Evolutionary conservation across 495 filamentous ascomycete genomes (phyloP).

Genomic region (Bathelium albidoporum): DNA sequence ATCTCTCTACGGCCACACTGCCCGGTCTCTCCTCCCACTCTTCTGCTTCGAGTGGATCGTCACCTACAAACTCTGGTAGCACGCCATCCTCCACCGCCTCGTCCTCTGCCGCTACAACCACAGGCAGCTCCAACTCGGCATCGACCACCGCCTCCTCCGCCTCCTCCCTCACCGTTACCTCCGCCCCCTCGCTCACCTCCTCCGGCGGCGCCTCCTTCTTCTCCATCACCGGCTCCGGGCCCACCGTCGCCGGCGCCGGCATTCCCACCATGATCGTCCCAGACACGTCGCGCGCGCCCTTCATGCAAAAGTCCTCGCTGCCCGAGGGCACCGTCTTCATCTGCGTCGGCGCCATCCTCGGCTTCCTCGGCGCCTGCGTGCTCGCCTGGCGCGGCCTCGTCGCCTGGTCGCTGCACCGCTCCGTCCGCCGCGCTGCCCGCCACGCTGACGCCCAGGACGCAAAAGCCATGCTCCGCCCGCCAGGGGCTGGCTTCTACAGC

Average conservation of each 20-base stretch:
- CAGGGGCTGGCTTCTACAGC: slow-evolving; percentile 30
- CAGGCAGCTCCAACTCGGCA: background rate
- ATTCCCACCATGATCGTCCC: slow-evolving; percentile 61
- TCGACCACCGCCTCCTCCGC: slow-evolving; percentile 4
- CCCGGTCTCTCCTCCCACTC: background rate
- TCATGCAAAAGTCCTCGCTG: slow-evolving; percentile 83
- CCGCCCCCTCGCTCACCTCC: slow-evolving; percentile 16
- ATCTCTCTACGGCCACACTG: background rate
- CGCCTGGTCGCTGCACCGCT: slow-evolving; percentile 85
- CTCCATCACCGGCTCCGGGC: slow-evolving; percentile 27
- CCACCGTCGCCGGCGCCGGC: slow-evolving; percentile 39
- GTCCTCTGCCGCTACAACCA: slow-evolving; percentile 3
- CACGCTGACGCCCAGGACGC: slow-evolving; percentile 57
- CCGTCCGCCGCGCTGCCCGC: slow-evolving; percentile 68
- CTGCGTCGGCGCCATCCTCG: slow-evolving; percentile 77
- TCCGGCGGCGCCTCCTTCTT: slow-evolving; percentile 19
- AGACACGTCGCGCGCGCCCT: slow-evolving; percentile 74
- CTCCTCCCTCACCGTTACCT: slow-evolving; percentile 1
- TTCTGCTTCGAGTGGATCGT: background rate
- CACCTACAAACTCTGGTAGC: background rate
- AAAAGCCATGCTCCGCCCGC: slow-evolving; percentile 41
- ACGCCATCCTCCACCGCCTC: slow-evolving; percentile 2
- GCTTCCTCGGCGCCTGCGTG: slow-evolving; percentile 65
- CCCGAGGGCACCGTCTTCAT: slow-evolving; percentile 97
- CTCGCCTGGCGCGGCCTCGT: slow-evolving; percentile 82